phyloP scores from a whole-genome alignment of 2,329 filamentous ascomycete species.

The Colletotrichum tanaceti region DNA sequence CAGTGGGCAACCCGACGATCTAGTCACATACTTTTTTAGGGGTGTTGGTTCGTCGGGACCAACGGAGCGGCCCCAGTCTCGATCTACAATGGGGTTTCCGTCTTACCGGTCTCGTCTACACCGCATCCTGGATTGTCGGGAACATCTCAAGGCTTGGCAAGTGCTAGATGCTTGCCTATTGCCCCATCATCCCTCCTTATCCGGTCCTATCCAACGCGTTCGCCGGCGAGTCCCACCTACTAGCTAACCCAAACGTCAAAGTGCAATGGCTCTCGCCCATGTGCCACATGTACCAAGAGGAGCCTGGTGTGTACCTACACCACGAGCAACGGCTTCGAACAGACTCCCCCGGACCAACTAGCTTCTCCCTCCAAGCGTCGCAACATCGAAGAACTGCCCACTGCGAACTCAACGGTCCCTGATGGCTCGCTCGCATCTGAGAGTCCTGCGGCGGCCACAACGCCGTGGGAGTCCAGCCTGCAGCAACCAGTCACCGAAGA shows the following conservation, averaged over 20 bases:
- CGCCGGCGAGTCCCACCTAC: constrained; percentile 8
- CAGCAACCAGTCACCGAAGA: constrained; percentile 26
- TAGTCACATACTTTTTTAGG: constrained; percentile 15
- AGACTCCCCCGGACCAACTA: constrained; percentile 29
- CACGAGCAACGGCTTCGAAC: constrained; percentile 29
- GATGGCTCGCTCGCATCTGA: constrained; percentile 22
- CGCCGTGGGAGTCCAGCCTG: constrained; percentile 32
- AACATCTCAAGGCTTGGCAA: constrained; percentile 20
- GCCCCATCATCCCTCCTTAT: neutral
- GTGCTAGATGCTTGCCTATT: constrained; percentile 20
- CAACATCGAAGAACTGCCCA: constrained; percentile 34
- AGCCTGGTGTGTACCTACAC: constrained; percentile 43
- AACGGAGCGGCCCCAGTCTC: constrained; percentile 16
- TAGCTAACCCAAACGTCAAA: constrained; percentile 35
- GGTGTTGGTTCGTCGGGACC: constrained; percentile 31
- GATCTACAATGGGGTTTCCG: constrained; percentile 19
- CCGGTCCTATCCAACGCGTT: constrained; percentile 11
- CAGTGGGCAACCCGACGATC: constrained; percentile 33
- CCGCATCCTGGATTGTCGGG: neutral
- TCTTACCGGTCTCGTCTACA: constrained; percentile 32
- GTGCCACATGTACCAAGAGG: constrained; percentile 44
- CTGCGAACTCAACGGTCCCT: constrained; percentile 19
- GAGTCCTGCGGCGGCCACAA: constrained; percentile 29
- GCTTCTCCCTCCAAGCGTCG: constrained; percentile 40
- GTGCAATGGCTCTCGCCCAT: constrained; percentile 44